Base-by-base conservation (phyloP, 1,284 basidiomycete species). In the Pascua sp. region DNA sequence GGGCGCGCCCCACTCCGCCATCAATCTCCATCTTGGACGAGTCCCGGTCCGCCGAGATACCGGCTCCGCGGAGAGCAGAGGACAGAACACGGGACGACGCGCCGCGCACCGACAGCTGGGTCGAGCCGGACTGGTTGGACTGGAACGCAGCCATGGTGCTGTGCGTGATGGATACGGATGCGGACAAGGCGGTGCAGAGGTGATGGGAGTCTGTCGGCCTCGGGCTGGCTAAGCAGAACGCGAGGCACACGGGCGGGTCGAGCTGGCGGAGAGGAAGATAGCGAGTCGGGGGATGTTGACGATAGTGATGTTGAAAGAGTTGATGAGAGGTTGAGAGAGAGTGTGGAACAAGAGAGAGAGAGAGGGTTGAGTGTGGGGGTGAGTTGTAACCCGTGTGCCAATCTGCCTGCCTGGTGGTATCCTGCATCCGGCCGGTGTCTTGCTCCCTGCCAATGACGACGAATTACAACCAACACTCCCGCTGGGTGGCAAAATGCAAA, bases 11-110 rank as follows among this genome's bases (percentile, higher is more conserved):
- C 4, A 60, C 55, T 12, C 59, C 57, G 15, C 63, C 61, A 40
- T 75, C 72, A 9, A 75, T 52, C 10, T 75, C 71, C 72, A 75
- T 75, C 9, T 59, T 11, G 10, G 48, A n/a, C n/a, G n/a, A 55
- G 13, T 44, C 55, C 17, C 55, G 48, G 16, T 63, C 65, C 51
- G 58, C 55, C 11, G 54, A 55, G 40, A 71, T 67, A 3, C 71
- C 71, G 11, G 70, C 71, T 42, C 66, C 60, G n/a, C 71, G 60
- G 10, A 73, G 58, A 0, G 72, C 72, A 8, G 60, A 53, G 8
- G 38, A 38, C 11, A 61, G 42, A 9, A 54, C 56, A 0, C 60
- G 50, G 11, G 24, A 32, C 7, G 50, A 49, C 1, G 56, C 56
- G 17, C 56, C 56, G 15, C 59, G 51, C 7, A 50, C 51, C 11